Evolutionary conservation across 176 grass and related monocot species (phyloP).

Genomic region (Ampelocalamus luodianensis): DNA sequence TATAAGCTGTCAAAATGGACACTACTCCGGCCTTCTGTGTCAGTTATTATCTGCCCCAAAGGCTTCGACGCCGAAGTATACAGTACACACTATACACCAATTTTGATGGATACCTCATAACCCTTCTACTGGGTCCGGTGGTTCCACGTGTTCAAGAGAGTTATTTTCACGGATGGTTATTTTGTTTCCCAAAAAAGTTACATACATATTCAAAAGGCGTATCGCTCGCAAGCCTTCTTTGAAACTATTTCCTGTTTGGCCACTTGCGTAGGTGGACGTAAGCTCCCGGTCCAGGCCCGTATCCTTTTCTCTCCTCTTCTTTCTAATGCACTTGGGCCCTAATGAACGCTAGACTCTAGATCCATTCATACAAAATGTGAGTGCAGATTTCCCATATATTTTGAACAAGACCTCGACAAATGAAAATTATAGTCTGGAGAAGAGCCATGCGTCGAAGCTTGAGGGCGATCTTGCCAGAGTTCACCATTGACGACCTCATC

Average conservation of each 20-base stretch:
- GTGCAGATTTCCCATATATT: neutral
- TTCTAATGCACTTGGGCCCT: neutral
- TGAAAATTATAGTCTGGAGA: neutral
- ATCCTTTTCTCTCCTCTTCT: neutral
- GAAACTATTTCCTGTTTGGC: neutral
- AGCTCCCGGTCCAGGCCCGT: neutral
- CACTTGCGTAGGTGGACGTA: neutral
- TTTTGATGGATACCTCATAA: neutral
- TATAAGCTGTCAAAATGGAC: slow-evolving; percentile 29
- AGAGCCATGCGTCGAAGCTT: neutral
- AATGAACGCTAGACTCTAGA: neutral
- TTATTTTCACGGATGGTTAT: neutral
- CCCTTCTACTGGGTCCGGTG: neutral
- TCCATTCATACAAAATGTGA: neutral
- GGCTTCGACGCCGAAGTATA: slow-evolving; percentile 3
- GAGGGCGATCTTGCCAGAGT: neutral
- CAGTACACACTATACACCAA: neutral
- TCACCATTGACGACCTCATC: neutral
- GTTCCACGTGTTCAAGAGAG: slow-evolving; percentile 6
- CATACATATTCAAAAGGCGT: neutral
- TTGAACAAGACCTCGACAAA: neutral
- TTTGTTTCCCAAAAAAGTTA: neutral
- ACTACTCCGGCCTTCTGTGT: neutral
- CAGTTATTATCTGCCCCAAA: slow-evolving; percentile 10
- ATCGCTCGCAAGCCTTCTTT: neutral